A percentile compares a stretch with the other conserved stretches of the same genome.
These are phyloP conservation scores for Sporothrix schenckii DNA, from an alignment of 2,329 filamentous ascomycete species.

Conservation along the genomic window DNA sequence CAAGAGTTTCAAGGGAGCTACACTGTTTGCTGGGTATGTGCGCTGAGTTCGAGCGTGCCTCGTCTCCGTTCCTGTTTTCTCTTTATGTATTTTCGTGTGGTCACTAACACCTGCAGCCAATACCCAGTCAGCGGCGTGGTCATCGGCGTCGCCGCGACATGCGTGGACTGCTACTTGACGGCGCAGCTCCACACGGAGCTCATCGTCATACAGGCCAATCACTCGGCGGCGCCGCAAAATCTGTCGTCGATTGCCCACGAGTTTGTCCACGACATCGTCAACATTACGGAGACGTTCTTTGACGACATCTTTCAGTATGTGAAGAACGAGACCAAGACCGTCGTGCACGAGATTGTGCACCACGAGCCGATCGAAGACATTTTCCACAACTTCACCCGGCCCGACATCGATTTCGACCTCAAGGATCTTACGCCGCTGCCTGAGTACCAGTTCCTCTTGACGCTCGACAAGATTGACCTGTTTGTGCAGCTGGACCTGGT, in stretches of 20 bases:
- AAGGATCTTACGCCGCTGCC: constrained; percentile 48
- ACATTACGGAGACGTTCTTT: constrained; percentile 26
- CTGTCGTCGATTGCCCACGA: neutral
- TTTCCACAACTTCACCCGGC: constrained; percentile 30
- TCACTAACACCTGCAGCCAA: no score
- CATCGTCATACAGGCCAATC: neutral
- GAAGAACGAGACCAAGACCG: constrained; percentile 40
- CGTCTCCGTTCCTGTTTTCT: neutral
- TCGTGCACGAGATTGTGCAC: constrained; percentile 24
- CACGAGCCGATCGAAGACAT: constrained; percentile 10
- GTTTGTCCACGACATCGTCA: constrained; percentile 15
- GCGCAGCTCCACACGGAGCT: constrained; percentile 26
- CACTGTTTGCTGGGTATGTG: constrained; percentile 30
- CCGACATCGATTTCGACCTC: constrained; percentile 50
- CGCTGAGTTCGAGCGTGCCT: neutral
- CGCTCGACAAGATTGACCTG: constrained; percentile 56
- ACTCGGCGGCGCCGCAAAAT: constrained; percentile 26
- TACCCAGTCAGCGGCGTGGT: neutral
- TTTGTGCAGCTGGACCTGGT: constrained; percentile 54
- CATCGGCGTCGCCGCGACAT: constrained; percentile 2
- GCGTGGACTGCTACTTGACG: constrained; percentile 32
- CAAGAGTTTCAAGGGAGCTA: constrained; percentile 31
- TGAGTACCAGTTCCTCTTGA: constrained; percentile 48
- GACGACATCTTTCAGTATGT: constrained; percentile 39
- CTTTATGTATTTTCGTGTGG: neutral